A percentile compares a stretch with the other conserved stretches of the same genome.
phyloP scores from a whole-genome alignment of 2,329 filamentous ascomycete species.

The Sporothrix curviconia region DNA sequence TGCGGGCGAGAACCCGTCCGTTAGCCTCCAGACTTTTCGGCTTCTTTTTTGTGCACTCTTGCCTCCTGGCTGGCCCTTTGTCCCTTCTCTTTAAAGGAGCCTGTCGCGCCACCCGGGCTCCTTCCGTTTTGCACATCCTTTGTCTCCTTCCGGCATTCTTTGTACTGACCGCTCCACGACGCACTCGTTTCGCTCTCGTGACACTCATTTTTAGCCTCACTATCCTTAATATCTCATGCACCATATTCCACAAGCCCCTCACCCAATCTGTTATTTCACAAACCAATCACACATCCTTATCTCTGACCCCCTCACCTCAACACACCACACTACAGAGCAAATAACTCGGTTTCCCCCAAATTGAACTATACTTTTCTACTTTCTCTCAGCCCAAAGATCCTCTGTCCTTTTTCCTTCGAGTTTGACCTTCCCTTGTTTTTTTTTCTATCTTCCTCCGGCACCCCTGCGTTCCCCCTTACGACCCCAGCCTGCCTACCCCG shows the following conservation, averaged over 20 bases:
- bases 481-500: constrained; percentile 9
- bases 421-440: not conserved
- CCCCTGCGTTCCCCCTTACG: not conserved
- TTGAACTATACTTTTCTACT: no score
- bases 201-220: not conserved
- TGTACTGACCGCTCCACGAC: not conserved
- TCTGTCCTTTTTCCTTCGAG: no score
- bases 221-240: not conserved
- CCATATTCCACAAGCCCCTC: not conserved
- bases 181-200: not conserved
- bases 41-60: not conserved
- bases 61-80: not conserved
- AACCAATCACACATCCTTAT: not conserved
- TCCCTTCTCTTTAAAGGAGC: constrained; percentile 2
- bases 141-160: not conserved
- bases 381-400: no score
- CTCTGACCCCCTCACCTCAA: not conserved
- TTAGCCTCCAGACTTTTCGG: not conserved
- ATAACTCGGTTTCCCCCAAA: no score
- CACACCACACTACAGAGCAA: no score
- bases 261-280: not conserved
- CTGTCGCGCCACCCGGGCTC: not conserved
- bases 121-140: not conserved
- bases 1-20: constrained; percentile 5
- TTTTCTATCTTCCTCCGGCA: not conserved